These are phyloP conservation scores for Mallotus nudiflorus DNA, from an alignment of 345 rosid species.

Conservation along the genomic window DNA sequence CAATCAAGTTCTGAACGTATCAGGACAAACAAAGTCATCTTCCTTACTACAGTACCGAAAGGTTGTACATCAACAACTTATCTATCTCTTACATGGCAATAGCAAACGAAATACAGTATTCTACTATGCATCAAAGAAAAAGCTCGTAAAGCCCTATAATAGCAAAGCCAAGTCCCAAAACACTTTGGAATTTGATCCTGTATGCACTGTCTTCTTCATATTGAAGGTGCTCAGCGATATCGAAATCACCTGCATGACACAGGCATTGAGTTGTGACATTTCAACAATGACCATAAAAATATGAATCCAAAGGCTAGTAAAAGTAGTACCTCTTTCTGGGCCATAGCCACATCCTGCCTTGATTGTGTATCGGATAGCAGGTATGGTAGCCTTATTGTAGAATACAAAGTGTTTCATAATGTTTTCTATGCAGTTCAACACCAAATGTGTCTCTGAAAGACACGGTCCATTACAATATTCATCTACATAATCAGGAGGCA, in stretches of 20 bases:
- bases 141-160: conserved; percentile 28
- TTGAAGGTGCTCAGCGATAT: conserved; percentile 63
- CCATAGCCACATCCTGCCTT: conserved; percentile 78
- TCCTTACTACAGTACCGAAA: not conserved
- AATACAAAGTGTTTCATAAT: conserved; percentile 58
- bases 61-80: not conserved
- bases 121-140: conserved; percentile 25
- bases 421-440: conserved; percentile 61
- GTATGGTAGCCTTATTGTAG: conserved; percentile 68
- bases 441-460: conserved; percentile 66
- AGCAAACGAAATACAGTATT: not conserved
- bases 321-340: conserved; percentile 17
- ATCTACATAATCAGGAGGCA: conserved; percentile 43
- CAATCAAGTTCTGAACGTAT: too few relatives aligned
- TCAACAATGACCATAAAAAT: not conserved
- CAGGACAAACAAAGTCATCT: too few relatives aligned
- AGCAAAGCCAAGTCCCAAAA: conserved; percentile 39
- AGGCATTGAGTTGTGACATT: not conserved
- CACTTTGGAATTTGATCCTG: conserved; percentile 24
- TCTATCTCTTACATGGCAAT: not conserved
- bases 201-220: conserved; percentile 39
- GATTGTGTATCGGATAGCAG: conserved; percentile 57
- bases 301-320: not conserved
- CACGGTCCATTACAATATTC: conserved; percentile 79
- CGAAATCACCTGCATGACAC: conserved; percentile 56